Percentiles rank a stretch among this genome's conserved stretches.
phyloP scores from a whole-genome alignment of 1,284 basidiomycete genomes.

The Trichosporon sp. region DNA sequence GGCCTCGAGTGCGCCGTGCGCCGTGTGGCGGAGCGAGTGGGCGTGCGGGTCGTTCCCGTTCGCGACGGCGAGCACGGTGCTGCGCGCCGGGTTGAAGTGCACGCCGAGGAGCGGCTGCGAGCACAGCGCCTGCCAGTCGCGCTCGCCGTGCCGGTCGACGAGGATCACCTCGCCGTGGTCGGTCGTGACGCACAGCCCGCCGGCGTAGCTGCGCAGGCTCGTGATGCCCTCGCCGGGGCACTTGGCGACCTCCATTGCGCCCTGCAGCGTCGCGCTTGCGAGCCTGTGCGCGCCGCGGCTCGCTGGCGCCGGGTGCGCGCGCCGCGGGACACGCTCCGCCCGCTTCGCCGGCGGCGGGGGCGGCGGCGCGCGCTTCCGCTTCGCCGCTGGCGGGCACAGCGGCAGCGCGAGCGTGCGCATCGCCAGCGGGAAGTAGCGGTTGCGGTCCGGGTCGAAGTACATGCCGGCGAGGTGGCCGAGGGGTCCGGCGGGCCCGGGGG shows the following conservation, averaged over 20 bases:
- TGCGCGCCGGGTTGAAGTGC: slow-evolving; percentile 32
- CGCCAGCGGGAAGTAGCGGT: slow-evolving; percentile 38
- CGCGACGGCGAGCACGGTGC: slow-evolving; percentile 28
- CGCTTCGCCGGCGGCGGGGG: not conserved
- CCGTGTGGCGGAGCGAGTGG: slow-evolving; percentile 26
- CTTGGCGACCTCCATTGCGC: slow-evolving; percentile 16
- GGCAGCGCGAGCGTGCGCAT: not conserved
- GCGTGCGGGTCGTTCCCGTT: slow-evolving; percentile 37
- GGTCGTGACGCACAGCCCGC: slow-evolving; percentile 25
- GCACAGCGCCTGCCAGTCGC: slow-evolving; percentile 27
- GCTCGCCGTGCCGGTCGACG: slow-evolving; percentile 16
- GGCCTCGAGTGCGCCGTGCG: slow-evolving; percentile 18
- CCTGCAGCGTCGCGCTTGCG: not conserved
- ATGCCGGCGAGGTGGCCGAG: slow-evolving; percentile 42
- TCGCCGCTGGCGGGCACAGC: not conserved
- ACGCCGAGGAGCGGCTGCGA: slow-evolving; percentile 32
- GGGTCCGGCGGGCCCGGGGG: slow-evolving; percentile 13
- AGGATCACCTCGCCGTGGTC: slow-evolving; percentile 40
- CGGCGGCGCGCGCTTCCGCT: not conserved
- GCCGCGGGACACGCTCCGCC: not conserved
- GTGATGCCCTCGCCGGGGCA: slow-evolving; percentile 35
- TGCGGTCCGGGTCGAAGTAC: slow-evolving; percentile 35
- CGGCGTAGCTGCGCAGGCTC: slow-evolving; percentile 18
- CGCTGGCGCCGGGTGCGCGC: not conserved
- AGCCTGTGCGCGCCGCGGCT: not conserved